Percentiles rank a stretch among this genome's conserved stretches.
These are phyloP conservation scores for Phytophthora litchii DNA, from an alignment of 352 stramenopile species.

Conservation along the genomic window DNA sequence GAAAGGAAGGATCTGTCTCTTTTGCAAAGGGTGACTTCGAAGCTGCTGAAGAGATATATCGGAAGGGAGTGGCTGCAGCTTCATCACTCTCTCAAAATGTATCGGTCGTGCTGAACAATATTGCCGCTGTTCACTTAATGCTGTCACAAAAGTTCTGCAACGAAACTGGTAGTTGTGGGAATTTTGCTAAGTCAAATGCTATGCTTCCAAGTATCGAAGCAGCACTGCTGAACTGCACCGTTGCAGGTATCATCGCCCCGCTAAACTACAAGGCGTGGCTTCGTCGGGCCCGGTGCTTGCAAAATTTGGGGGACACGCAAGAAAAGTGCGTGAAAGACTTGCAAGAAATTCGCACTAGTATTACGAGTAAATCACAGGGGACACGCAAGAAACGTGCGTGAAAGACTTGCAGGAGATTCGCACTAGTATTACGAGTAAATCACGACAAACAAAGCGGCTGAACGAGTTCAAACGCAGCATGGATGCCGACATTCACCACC, in stretches of 20 bases:
- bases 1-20: slow-evolving; percentile 12
- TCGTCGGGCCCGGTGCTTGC: slow-evolving; percentile 26
- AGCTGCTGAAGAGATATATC: slow-evolving; percentile 21
- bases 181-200: not conserved
- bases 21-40: slow-evolving; percentile 15
- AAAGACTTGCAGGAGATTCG: slow-evolving; percentile 13
- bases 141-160: not conserved
- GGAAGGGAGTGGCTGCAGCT: slow-evolving; percentile 12
- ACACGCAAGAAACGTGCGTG: slow-evolving; percentile 6
- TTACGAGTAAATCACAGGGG: too few relatives aligned
- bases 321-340: slow-evolving; percentile 18
- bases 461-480: slow-evolving; percentile 17
- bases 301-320: slow-evolving; percentile 12
- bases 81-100: slow-evolving; percentile 2
- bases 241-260: slow-evolving; percentile 35
- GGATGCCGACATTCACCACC: slow-evolving; percentile 6
- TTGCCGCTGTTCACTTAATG: slow-evolving; percentile 28
- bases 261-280: slow-evolving; percentile 38
- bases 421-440: not conserved
- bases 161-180: not conserved
- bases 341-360: slow-evolving; percentile 1
- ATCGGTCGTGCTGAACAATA: slow-evolving; percentile 35
- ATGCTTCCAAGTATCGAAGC: slow-evolving; percentile 6
- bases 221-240: slow-evolving; percentile 30
- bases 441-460: slow-evolving; percentile 2